Base-by-base conservation (phyloP, 352 stramenopile species). In the Globisporangium canariense region DNA sequence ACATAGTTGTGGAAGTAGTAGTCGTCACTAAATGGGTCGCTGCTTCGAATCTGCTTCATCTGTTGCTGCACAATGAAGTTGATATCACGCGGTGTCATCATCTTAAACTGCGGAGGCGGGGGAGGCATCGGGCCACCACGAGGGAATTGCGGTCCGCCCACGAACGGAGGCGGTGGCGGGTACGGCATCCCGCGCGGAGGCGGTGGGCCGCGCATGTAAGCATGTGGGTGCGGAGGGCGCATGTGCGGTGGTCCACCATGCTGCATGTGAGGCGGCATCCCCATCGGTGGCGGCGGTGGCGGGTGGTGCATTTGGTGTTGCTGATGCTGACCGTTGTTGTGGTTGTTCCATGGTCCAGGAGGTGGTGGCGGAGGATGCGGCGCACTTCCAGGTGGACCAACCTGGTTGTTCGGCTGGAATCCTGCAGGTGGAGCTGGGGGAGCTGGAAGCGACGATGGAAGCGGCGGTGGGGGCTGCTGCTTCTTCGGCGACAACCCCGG, bases 1-100 rank as follows among this genome's bases (percentile, higher is more conserved):
- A 85, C 72, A 46, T 82, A 90, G 64, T 93, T 93, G 70, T 93
- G 81, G 63, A 91, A 95, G 60, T 93, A 95, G 64, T 95, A 93
- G 70, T 95, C 86, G 64, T 95, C 86, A 66, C 84, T 95, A 70
- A 93, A 95, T 54, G 86, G 86, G 53, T 95, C 86, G 62, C 84
- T 93, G n/a, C 76, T 86, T 25, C 85, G 84, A 32, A 95, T 76
- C 74, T 86, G 82, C 77, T 95, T 95, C 79, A 90, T 85, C 58
- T 93, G 84, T 61, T 91, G 81, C 66, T 95, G 86, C 60, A 91
- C 76, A 25, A 95, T 85, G 38, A 93, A 95, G 49, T 88, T 88
- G 64, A 95, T 86, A 58, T 95, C 86, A 32, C 86, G 83, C 25
- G 83, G 78, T 25, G 79, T 92, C 86, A 95, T 95, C 78, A 95